phyloP scores from a whole-genome alignment of 176 grass and related monocot species.

The Cocos nucifera region DNA sequence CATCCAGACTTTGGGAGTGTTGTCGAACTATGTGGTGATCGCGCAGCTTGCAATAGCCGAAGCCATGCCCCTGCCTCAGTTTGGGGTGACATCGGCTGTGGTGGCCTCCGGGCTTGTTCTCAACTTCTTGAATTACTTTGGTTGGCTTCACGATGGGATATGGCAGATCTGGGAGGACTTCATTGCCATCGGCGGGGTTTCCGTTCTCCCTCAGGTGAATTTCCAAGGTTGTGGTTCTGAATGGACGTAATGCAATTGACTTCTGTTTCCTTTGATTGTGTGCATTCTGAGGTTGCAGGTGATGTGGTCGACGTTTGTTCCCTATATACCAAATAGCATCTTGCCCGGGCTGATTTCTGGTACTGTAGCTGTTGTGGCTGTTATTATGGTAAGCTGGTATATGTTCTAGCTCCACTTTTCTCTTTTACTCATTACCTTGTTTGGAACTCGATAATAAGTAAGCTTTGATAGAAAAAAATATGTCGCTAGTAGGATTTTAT shows the following conservation, averaged over 20 bases:
- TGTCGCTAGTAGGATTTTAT: too few relatives aligned
- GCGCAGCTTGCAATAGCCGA: conserved; percentile 72
- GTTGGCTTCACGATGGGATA: conserved; percentile 43
- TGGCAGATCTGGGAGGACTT: conserved; percentile 89
- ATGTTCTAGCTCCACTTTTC: too few relatives aligned
- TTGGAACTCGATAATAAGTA: too few relatives aligned
- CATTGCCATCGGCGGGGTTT: conserved; percentile 66
- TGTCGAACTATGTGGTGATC: conserved; percentile 80
- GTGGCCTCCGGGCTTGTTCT: conserved; percentile 58
- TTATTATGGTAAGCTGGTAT: conserved; percentile 39
- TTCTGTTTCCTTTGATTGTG: conserved; percentile 1
- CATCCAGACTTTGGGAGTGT: conserved; percentile 69
- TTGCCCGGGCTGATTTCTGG: conserved; percentile 65
- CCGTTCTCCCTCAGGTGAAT: conserved; percentile 80
- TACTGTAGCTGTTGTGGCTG: conserved; percentile 51
- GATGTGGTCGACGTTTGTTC: conserved; percentile 98
- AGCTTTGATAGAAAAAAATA: too few relatives aligned
- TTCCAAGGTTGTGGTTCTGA: not conserved
- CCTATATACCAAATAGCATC: conserved; percentile 76
- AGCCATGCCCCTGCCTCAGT: conserved; percentile 77
- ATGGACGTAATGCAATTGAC: not conserved
- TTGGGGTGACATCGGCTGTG: conserved; percentile 39
- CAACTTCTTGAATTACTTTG: conserved; percentile 81
- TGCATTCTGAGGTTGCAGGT: conserved; percentile 36
- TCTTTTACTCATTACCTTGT: too few relatives aligned